Conservation (phyloP, 2,329 filamentous ascomycete genomes). For the Scleromitrula shiraiana region DNA sequence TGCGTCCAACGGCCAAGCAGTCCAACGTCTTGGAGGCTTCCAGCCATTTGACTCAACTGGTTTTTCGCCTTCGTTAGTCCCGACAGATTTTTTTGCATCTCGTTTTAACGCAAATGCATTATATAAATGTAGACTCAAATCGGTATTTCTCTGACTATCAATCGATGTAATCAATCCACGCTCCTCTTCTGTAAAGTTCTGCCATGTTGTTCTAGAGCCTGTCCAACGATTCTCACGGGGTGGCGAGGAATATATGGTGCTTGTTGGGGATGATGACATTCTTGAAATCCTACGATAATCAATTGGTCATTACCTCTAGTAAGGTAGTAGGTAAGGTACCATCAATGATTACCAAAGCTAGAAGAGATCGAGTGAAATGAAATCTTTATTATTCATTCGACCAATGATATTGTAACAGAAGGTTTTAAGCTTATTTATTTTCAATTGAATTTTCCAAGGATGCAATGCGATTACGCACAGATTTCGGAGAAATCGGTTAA, state of each 20-base stretch:
- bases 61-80: conserved; percentile 27
- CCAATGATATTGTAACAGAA: too few species aligned
- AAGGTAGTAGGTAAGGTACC: too few species aligned
- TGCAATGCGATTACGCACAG: too few species aligned
- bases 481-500: too few species aligned
- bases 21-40: conserved; percentile 58
- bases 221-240: conserved; percentile 63
- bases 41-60: conserved; percentile 29
- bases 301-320: not conserved
- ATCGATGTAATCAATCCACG: conserved; percentile 56
- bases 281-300: not conserved
- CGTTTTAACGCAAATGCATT: conserved; percentile 64
- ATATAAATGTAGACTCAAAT: conserved; percentile 71
- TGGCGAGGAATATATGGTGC: not conserved
- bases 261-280: conserved; percentile 6
- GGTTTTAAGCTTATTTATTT: too few species aligned
- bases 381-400: too few species aligned
- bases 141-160: conserved; percentile 51
- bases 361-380: too few species aligned
- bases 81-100: conserved; percentile 25
- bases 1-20: conserved; percentile 71
- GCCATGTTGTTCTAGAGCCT: conserved; percentile 63
- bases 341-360: too few species aligned
- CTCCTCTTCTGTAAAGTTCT: conserved; percentile 50
- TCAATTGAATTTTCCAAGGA: too few species aligned